phyloP scores from a whole-genome alignment of 331 rosid species.

The Telfairia occidentalis region DNA sequence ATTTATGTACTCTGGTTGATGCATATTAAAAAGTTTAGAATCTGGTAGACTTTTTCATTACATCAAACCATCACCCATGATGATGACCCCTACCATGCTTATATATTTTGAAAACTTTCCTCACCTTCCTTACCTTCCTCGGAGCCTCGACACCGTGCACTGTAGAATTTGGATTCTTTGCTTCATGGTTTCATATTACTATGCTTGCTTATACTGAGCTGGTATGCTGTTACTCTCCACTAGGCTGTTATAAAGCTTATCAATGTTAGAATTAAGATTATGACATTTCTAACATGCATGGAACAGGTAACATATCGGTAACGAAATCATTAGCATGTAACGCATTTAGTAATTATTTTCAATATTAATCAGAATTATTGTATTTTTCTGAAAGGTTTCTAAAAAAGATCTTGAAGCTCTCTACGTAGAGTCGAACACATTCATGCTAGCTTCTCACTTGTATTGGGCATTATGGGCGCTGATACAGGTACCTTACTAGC shows the following conservation, averaged over 20 bases:
- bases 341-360: not conserved
- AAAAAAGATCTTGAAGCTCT: conserved; percentile 54
- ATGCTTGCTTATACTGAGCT: not conserved
- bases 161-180: not conserved
- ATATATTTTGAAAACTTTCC: not conserved
- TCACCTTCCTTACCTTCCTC: too few relatives aligned
- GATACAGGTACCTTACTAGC: conserved; percentile 66
- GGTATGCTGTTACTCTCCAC: not conserved
- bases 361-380: conserved; percentile 3
- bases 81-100: not conserved
- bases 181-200: not conserved
- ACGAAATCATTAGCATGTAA: not conserved
- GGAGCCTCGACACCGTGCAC: not conserved
- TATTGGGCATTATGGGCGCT: conserved; percentile 91
- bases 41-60: too few relatives aligned
- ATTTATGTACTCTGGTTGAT: too few relatives aligned
- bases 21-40: too few relatives aligned
- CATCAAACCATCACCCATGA: too few relatives aligned
- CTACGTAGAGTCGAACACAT: conserved; percentile 66
- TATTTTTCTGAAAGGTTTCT: conserved; percentile 36
- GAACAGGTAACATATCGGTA: not conserved
- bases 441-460: conserved; percentile 58
- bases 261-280: not conserved
- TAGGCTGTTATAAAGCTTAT: not conserved
- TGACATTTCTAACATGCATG: not conserved